Conservation (phyloP, 305 asterid genomes). For the Rubia balearica region DNA sequence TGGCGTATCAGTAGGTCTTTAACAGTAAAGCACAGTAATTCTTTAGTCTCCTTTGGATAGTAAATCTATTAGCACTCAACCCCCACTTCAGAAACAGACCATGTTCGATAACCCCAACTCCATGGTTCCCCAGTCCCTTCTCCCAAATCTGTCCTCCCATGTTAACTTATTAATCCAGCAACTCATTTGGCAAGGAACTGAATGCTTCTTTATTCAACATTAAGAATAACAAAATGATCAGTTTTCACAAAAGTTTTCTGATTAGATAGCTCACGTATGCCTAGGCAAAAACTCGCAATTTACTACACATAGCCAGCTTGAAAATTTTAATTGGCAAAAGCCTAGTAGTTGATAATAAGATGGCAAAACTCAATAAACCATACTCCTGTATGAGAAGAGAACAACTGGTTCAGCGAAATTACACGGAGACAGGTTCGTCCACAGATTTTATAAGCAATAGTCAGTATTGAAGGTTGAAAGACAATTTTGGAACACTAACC, state of each 20-base stretch:
- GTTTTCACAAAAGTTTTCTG: neutral
- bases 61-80: neutral
- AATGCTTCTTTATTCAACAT: conserved; percentile 2
- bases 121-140: neutral
- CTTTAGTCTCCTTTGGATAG: neutral
- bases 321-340: too few relatives aligned
- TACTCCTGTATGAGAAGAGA: neutral
- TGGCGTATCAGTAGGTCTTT: neutral
- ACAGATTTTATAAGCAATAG: neutral
- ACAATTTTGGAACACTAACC: neutral
- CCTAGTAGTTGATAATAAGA: neutral
- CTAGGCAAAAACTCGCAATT: neutral
- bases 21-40: neutral
- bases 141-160: neutral
- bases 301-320: neutral
- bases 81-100: neutral
- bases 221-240: neutral
- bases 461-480: neutral
- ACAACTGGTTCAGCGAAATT: neutral
- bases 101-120: neutral
- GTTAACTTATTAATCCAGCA: neutral
- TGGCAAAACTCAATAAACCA: neutral
- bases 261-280: neutral
- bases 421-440: neutral
- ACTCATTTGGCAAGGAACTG: neutral